Evolutionary conservation across 2,329 filamentous ascomycete species (phyloP).

Genomic region (Neopestalotiopsis sp.): DNA sequence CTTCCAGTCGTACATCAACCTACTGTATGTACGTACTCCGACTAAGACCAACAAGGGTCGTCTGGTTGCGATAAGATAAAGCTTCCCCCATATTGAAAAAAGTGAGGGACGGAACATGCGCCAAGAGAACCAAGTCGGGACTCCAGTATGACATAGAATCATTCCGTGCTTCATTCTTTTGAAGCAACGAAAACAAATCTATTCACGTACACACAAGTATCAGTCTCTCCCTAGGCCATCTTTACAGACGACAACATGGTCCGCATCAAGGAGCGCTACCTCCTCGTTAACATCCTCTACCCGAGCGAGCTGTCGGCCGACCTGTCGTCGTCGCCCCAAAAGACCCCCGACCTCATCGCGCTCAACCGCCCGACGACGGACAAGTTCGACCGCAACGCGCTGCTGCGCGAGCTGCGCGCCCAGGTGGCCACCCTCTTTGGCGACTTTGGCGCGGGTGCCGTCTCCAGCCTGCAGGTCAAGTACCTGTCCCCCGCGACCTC

Average conservation of each 20-base stretch:
- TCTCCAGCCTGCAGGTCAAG: conserved; percentile 75
- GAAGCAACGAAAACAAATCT: neutral
- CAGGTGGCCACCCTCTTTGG: conserved; percentile 79
- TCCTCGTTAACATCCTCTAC: conserved; percentile 93
- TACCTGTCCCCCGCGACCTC: conserved; percentile 92
- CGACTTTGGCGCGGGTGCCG: conserved; percentile 83
- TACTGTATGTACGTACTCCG: too few species aligned
- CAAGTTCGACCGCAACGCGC: conserved; percentile 66
- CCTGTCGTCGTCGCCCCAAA: conserved; percentile 21
- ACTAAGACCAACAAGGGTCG: neutral
- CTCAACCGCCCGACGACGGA: conserved; percentile 82
- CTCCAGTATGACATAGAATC: neutral
- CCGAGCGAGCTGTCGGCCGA: conserved; percentile 58
- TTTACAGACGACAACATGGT: conserved; percentile 68
- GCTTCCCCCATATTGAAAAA: neutral
- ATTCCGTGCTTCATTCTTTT: neutral
- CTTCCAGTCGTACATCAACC: neutral
- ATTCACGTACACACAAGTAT: neutral
- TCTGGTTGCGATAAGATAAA: conserved; percentile 19
- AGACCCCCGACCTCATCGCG: conserved; percentile 66
- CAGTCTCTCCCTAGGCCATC: neutral
- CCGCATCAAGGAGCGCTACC: conserved; percentile 92
- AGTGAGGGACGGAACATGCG: neutral
- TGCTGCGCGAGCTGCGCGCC: conserved; percentile 73
- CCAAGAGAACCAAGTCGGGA: neutral